Evolutionary conservation across 192 early-diverging fungal genomes (phyloP).

Genomic region (Podila epicladia): DNA sequence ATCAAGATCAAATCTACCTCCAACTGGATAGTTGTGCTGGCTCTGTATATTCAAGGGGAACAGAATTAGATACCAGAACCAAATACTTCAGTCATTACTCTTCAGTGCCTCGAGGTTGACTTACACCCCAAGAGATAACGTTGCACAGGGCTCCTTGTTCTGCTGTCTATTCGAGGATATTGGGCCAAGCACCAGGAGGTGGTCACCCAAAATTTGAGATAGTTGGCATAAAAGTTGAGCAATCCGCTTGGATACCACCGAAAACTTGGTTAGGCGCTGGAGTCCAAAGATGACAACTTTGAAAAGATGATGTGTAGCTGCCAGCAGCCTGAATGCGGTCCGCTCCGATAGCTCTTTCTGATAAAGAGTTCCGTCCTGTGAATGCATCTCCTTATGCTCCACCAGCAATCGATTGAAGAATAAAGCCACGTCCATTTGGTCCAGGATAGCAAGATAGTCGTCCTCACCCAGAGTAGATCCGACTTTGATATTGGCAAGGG

Average conservation of each 20-base stretch:
- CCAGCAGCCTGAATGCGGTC: constrained; percentile 17
- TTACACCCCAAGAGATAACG: background rate
- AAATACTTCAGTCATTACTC: too few relatives aligned
- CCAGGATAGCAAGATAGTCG: constrained; percentile 52
- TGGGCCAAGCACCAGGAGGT: constrained; percentile 31
- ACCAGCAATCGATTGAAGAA: constrained; percentile 40
- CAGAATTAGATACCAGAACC: background rate
- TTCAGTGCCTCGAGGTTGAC: background rate
- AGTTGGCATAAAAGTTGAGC: constrained; percentile 53
- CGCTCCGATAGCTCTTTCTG: constrained; percentile 31
- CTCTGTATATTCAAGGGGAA: background rate
- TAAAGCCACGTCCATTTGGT: constrained; percentile 51
- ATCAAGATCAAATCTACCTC: constrained; percentile 20
- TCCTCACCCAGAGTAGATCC: constrained; percentile 44
- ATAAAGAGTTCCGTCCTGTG: constrained; percentile 17
- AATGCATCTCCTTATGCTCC: constrained; percentile 38
- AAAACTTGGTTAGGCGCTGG: constrained; percentile 16
- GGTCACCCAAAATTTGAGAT: constrained; percentile 44
- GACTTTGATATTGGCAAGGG: constrained; percentile 4
- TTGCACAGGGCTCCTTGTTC: background rate
- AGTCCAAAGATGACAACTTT: constrained; percentile 19
- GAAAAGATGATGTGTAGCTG: constrained; percentile 25
- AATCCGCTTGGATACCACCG: constrained; percentile 30
- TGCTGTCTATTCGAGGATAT: background rate
- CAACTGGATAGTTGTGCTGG: constrained; percentile 3